phyloP scores from a whole-genome alignment of 257 asterid genomes.

The Salvia splendens region DNA sequence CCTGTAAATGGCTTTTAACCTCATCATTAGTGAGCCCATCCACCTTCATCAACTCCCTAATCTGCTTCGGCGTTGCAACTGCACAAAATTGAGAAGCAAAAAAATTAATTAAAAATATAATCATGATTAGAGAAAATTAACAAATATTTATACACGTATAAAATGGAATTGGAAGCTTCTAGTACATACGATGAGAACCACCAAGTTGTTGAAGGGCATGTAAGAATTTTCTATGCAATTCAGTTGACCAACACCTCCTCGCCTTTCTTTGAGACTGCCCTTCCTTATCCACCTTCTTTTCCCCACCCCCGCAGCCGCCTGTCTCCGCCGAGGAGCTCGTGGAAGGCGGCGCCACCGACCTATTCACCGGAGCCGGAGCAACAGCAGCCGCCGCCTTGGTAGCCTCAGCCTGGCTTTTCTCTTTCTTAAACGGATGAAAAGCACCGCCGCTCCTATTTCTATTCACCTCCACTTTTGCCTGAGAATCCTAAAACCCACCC shows the following conservation, averaged over 20 bases:
- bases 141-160: no score
- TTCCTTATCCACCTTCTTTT: slow-evolving; percentile 48
- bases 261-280: slow-evolving; percentile 54
- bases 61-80: slow-evolving; percentile 87
- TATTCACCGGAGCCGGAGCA: slow-evolving; percentile 4
- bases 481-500: slow-evolving; percentile 40
- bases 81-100: slow-evolving; percentile 24
- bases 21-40: slow-evolving; percentile 87
- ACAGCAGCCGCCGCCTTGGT: neutral
- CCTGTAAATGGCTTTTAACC: slow-evolving; percentile 90
- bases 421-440: slow-evolving; percentile 68
- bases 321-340: slow-evolving; percentile 60
- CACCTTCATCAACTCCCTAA: slow-evolving; percentile 78
- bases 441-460: slow-evolving; percentile 57
- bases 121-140: neutral
- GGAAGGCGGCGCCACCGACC: slow-evolving; percentile 40
- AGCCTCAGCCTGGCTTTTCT: slow-evolving; percentile 27
- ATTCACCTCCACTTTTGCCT: slow-evolving; percentile 51
- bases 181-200: slow-evolving; percentile 68
- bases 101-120: neutral
- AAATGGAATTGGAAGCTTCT: neutral
- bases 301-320: slow-evolving; percentile 43
- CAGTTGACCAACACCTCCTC: slow-evolving; percentile 84
- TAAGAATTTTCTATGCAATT: slow-evolving; percentile 63
- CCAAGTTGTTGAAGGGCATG: slow-evolving; percentile 78